Conservation (phyloP, 169 alveolate genomes). For the Plasmodium blacklocki region DNA sequence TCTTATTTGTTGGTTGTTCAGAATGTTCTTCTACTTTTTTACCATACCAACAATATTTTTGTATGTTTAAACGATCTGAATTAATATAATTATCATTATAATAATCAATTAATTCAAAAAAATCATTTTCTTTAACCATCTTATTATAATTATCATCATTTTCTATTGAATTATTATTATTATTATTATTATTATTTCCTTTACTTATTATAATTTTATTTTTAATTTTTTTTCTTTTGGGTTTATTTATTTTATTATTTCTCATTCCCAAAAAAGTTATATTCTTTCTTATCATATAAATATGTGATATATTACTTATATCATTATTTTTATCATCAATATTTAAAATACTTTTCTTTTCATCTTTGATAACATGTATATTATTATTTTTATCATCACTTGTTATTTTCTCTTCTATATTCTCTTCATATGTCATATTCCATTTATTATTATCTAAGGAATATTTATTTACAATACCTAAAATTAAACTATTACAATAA, state of each 20-base stretch:
- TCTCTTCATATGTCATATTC: background rate
- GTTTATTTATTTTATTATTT: background rate
- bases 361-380: background rate
- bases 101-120: constrained; percentile 22
- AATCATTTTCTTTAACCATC: background rate
- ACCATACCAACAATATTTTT: constrained; percentile 66
- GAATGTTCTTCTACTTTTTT: constrained; percentile 21
- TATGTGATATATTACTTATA: background rate
- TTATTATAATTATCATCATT: background rate
- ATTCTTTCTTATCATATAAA: background rate
- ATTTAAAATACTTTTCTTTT: background rate
- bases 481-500: constrained; percentile 45
- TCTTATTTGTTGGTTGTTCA: constrained; percentile 47
- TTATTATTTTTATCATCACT: background rate
- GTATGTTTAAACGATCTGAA: constrained; percentile 2
- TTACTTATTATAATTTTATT: too few species aligned
- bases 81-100: constrained; percentile 50
- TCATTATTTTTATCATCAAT: background rate
- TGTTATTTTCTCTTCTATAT: background rate
- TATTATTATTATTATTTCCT: background rate
- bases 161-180: background rate
- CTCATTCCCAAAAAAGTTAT: background rate
- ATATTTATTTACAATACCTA: constrained; percentile 51
- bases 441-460: constrained; percentile 2
- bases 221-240: background rate